Conservation (phyloP, 1,139 yeast species). For the Blastobotrys serpentis region DNA sequence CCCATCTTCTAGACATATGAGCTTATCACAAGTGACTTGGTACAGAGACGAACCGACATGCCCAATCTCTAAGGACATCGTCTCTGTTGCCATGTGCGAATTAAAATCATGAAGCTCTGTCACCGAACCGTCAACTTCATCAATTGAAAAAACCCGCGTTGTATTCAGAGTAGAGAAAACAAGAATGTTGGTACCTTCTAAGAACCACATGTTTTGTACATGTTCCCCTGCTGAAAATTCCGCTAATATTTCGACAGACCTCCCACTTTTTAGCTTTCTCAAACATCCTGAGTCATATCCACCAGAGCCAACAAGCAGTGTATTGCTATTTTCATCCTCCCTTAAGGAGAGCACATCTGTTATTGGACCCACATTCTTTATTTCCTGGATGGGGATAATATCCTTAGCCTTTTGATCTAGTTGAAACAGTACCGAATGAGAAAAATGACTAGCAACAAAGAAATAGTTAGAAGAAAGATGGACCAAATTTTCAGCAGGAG, state of each 20-base stretch:
- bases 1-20: background rate
- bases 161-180: background rate
- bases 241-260: background rate
- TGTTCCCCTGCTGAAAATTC: constrained; percentile 14
- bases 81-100: background rate
- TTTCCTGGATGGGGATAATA: constrained; percentile 12
- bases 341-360: constrained; percentile 14
- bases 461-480: constrained; percentile 23
- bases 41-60: background rate
- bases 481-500: constrained; percentile 21
- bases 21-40: constrained; percentile 2
- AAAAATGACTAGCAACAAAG: constrained; percentile 22
- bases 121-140: background rate
- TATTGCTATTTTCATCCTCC: constrained; percentile 9
- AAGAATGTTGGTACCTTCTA: background rate
- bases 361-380: constrained; percentile 18
- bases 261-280: constrained; percentile 13
- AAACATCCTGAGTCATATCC: constrained; percentile 17
- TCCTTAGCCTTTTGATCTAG: constrained; percentile 12
- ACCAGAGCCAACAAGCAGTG: constrained; percentile 16
- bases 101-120: background rate
- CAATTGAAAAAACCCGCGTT: background rate
- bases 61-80: background rate
- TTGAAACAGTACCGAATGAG: constrained; percentile 20
- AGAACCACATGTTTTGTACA: constrained; percentile 14